Base-by-base conservation (phyloP, 352 stramenopile species). In the Phytophthora ramorum region DNA sequence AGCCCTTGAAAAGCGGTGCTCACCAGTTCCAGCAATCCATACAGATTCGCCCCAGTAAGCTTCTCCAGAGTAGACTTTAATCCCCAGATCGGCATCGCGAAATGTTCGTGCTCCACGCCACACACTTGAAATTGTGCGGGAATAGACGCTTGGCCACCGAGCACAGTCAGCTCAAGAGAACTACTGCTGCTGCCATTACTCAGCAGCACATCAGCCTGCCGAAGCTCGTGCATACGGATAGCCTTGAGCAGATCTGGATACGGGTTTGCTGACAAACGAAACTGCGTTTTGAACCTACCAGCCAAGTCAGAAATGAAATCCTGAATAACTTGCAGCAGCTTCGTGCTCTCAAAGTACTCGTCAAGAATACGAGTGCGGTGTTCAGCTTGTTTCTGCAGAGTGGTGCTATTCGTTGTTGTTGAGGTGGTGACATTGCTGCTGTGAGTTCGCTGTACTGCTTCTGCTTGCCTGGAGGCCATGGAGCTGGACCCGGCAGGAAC, bases 301-400 rank as follows among this genome's bases (percentile, higher is more conserved):
- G 69, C 71, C 32, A 85, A 52, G 16, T 53, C 54, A 2, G 45
- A 40, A 38, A 83, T 58, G 34, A 73, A 83, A 32, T 43, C 30
- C 16, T 76, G 53, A 17, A 85, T 30, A 44, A 85, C 75, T 2
- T 70, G 46, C 12, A 87, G 63, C 22, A 87, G 30, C 46, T 70
- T 66, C 5, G 77, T 85, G 14, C 58, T 62, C 13, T 61, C 55
- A 16, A 85, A 84, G 54, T 84, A 85, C 49, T 70, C 69, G 20
- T 82, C 64, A 10, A 89, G 53, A 43, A 84, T 62, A 41, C 59
- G 35, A 1, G 58, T 72, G 44, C 78, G 76, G 41, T 79, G 35
- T 24, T 60, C 44, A 37, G 62, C 46, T 37, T 76, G 41, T 22
- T 34, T 44, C n/a, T 58, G 22, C 20, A 83, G 34, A 12, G 64